Percentiles rank a stretch among this genome's conserved stretches.
Evolutionary conservation across 495 filamentous ascomycete species (phyloP).

Genomic region (Xylaria intraflava): DNA sequence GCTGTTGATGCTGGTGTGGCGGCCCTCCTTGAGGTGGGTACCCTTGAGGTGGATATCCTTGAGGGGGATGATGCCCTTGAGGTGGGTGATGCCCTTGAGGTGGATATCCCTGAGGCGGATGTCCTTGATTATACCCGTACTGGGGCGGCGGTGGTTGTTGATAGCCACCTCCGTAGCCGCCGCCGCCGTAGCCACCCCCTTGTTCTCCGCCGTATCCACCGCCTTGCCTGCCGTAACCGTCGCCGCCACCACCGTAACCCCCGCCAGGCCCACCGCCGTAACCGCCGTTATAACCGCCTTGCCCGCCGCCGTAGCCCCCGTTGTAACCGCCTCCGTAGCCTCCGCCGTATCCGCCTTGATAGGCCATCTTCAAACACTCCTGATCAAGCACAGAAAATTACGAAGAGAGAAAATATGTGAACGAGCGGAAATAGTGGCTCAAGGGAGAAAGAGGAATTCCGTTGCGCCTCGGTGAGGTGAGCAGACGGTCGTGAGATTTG

Average conservation of each 20-base stretch:
- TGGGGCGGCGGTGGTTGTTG: slow-evolving; percentile 5
- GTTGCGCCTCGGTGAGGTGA: no score
- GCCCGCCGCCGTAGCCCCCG: slow-evolving; percentile 14
- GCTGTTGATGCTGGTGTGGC: slow-evolving; percentile 13
- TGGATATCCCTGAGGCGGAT: slow-evolving; percentile 11
- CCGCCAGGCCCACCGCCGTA: no score
- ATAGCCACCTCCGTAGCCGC: slow-evolving; percentile 13
- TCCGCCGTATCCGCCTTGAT: slow-evolving; percentile 7
- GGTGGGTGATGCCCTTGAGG: slow-evolving; percentile 12
- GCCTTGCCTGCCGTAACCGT: background rate
- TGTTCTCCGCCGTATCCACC: background rate
- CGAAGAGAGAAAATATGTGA: background rate
- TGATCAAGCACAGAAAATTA: background rate
- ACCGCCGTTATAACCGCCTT: slow-evolving; percentile 5
- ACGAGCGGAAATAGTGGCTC: background rate
- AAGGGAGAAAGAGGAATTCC: no score
- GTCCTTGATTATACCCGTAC: slow-evolving; percentile 13
- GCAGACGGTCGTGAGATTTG: background rate
- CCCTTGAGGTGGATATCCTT: slow-evolving; percentile 21
- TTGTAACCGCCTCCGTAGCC: background rate
- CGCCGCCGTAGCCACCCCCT: slow-evolving; percentile 9
- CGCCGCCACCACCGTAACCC: background rate
- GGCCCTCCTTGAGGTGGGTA: slow-evolving; percentile 20
- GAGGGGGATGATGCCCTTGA: slow-evolving; percentile 17
- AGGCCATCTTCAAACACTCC: background rate